These are phyloP conservation scores for Hypoxylon sp. DNA, from an alignment of 2,329 filamentous ascomycete genomes.

Conservation along the genomic window DNA sequence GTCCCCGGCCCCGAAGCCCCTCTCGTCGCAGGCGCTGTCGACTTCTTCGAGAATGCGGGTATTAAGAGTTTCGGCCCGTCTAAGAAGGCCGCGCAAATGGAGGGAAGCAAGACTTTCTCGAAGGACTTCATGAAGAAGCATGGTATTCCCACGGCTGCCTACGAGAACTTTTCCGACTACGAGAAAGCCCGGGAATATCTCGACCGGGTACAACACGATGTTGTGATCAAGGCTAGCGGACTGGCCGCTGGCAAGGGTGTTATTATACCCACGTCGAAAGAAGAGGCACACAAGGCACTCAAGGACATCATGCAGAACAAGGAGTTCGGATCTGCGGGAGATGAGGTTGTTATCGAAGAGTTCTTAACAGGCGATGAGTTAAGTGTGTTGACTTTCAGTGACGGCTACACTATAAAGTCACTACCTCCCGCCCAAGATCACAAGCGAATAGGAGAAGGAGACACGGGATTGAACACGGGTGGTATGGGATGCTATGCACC, in stretches of 20 bases:
- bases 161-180: constrained; percentile 89
- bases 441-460: constrained; percentile 93
- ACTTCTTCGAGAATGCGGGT: constrained; percentile 80
- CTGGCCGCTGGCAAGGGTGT: constrained; percentile 96
- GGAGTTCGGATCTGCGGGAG: constrained; percentile 87
- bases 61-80: constrained; percentile 90
- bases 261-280: constrained; percentile 84
- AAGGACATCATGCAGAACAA: constrained; percentile 91
- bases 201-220: constrained; percentile 76
- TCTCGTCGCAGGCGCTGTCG: constrained; percentile 91
- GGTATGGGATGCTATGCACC: constrained; percentile 98
- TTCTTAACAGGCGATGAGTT: constrained; percentile 92
- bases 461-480: constrained; percentile 92
- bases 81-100: constrained; percentile 86
- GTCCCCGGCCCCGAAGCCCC: constrained; percentile 93
- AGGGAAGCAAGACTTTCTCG: constrained; percentile 96
- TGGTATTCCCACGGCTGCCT: constrained; percentile 90
- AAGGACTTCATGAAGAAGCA: constrained; percentile 98
- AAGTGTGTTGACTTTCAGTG: constrained; percentile 90
- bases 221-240: constrained; percentile 95
- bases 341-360: constrained; percentile 96
- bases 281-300: constrained; percentile 85
- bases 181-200: constrained; percentile 81
- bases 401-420: constrained; percentile 86
- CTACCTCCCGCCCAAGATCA: constrained; percentile 96